A percentile compares a stretch with the other conserved stretches of the same genome.
These are phyloP conservation scores for Massarina eburnea DNA, from an alignment of 2,329 filamentous ascomycete species.

Conservation along the genomic window DNA sequence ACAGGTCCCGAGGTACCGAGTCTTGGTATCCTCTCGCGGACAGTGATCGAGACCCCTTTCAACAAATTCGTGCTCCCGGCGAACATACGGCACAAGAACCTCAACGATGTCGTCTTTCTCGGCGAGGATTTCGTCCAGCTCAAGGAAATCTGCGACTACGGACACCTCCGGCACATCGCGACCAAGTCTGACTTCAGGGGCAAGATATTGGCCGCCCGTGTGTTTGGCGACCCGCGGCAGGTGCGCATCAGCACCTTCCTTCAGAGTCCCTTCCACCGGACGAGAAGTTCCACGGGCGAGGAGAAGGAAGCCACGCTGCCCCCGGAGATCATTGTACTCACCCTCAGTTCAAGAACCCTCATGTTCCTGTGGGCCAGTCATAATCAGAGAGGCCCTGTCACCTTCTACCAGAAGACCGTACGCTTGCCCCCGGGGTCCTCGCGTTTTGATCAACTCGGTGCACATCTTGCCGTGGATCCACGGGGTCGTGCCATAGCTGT, in stretches of 20 bases:
- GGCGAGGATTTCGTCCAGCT: constrained; percentile 82
- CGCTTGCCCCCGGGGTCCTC: constrained; percentile 60
- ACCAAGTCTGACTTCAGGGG: constrained; percentile 77
- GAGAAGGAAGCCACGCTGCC: constrained; percentile 48
- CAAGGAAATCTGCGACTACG: constrained; percentile 69
- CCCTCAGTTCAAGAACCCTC: constrained; percentile 71
- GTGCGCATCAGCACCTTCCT: constrained; percentile 14
- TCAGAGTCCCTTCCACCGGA: constrained; percentile 23
- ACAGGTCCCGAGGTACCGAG: constrained; percentile 49
- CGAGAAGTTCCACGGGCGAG: constrained; percentile 18
- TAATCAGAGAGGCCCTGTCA: constrained; percentile 47
- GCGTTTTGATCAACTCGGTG: constrained; percentile 58
- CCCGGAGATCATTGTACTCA: constrained; percentile 78
- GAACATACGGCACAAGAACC: constrained; percentile 67
- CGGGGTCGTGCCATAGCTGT: constrained; percentile 66
- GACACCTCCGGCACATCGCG: constrained; percentile 73
- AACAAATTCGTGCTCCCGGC: constrained; percentile 77
- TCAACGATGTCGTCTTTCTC: constrained; percentile 85
- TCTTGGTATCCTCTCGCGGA: constrained; percentile 76
- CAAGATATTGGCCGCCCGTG: constrained; percentile 75
- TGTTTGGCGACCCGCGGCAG: constrained; percentile 60
- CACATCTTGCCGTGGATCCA: constrained; percentile 77
- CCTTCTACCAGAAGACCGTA: constrained; percentile 64
- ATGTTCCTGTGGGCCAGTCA: constrained; percentile 73
- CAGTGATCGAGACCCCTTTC: constrained; percentile 73